Base-by-base conservation (phyloP, 2,329 filamentous ascomycete genomes). In the Ceratocystis destructans region DNA sequence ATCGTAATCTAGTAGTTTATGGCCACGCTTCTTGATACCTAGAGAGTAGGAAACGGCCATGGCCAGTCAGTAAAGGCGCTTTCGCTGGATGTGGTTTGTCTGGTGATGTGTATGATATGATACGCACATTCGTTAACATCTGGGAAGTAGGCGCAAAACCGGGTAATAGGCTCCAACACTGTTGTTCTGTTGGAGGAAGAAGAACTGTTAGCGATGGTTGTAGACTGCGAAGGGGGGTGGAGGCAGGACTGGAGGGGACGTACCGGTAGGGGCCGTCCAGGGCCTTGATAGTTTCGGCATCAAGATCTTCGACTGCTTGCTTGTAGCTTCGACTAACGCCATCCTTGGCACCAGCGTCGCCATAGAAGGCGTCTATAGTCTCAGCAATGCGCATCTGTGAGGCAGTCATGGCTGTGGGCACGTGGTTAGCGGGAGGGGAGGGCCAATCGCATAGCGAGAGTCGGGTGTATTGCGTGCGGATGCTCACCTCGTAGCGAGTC, bases 331-430 rank as follows among this genome's bases (percentile, higher is more conserved):
- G 84, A 77, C 89, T 95, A 68, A 99, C 94, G 66, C 94, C 94
- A 75, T 99, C 95, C 72, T 87, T 90, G 63, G 94, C 91, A 64
- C 95, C 95, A 0, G 92, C 87, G 74, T 99, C 94, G 66, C 94
- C 94, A 78, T 99, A 99, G 77, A 99, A 99, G 50, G 94, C 94
- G 78, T 99, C 94, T 77, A 99, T 99, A 22, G 94, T 99, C 77
- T 99, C 94, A 70, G 94, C 94, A 76, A 99, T 97, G 74, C 93
- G 88, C 93, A 99, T 97, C 78, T 99, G 94, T 65, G 92, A 96
- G 64, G 94, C 93, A 17, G 94, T 99, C 94, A 99, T 99, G 71
- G 94, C 93, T 91, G 70, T 37, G 28, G 25, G 5, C 6, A 15
- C 17, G 62, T 68, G 55, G 65, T 57, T 17, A 59, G 25, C n/a